phyloP scores from a whole-genome alignment of 257 asterid genomes.

The Leonotis leonurus region DNA sequence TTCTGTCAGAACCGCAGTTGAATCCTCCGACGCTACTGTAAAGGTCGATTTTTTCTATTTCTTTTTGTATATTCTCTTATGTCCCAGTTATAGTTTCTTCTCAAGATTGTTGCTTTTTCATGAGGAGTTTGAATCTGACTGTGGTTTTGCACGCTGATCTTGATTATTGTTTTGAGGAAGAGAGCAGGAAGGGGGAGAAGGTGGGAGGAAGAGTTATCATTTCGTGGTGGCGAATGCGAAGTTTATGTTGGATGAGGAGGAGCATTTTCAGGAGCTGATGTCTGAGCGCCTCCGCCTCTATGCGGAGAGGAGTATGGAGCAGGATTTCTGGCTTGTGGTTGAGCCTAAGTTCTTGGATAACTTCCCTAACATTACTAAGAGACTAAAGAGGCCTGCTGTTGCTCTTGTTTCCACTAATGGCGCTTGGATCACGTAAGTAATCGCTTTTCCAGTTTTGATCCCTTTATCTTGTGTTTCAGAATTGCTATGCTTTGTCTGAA shows the following conservation, averaged over 20 bases:
- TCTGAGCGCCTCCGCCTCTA: constrained; percentile 59
- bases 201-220: constrained; percentile 52
- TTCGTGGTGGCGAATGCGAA: constrained; percentile 91
- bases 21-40: constrained; percentile 52
- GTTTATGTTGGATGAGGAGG: constrained; percentile 98
- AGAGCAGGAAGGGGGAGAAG: constrained; percentile 30
- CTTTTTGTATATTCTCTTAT: background rate
- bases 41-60: constrained; percentile 38
- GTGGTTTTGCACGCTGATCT: constrained; percentile 2
- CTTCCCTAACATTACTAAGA: constrained; percentile 65
- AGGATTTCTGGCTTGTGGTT: constrained; percentile 93
- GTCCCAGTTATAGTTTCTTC: constrained; percentile 1
- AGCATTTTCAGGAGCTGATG: constrained; percentile 88
- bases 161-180: constrained; percentile 16
- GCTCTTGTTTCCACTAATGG: constrained; percentile 93
- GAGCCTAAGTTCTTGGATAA: constrained; percentile 94
- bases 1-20: constrained; percentile 49
- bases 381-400: constrained; percentile 88
- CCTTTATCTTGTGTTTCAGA: no score
- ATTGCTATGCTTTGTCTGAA: no score
- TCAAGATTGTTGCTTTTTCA: background rate
- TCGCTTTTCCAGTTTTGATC: background rate
- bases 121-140: background rate
- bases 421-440: constrained; percentile 84
- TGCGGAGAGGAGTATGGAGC: constrained; percentile 58